Conservation (phyloP, 176 grass and related monocot genomes). For the Raddia distichophylla region DNA sequence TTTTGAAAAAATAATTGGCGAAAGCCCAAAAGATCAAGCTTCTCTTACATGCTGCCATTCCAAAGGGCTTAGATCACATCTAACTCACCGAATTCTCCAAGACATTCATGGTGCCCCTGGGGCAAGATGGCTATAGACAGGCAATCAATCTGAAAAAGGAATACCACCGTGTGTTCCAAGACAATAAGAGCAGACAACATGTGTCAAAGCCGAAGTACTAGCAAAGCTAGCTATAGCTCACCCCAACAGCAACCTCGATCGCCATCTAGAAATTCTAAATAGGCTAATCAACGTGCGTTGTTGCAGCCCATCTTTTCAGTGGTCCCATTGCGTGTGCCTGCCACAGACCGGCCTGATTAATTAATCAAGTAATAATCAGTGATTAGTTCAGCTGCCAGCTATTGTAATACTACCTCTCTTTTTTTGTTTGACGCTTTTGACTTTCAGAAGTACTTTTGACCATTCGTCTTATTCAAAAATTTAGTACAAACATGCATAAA, state of each 20-base stretch:
- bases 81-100: constrained; percentile 9
- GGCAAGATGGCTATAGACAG: constrained; percentile 16
- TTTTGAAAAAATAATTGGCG: not conserved
- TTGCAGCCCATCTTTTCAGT: constrained; percentile 28
- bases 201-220: not conserved
- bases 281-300: not conserved
- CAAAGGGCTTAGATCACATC: not conserved
- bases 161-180: not conserved
- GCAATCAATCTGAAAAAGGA: constrained; percentile 29
- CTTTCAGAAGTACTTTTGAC: no score
- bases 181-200: constrained; percentile 42
- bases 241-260: not conserved
- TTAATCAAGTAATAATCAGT: no score
- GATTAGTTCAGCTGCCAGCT: not conserved
- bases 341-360: constrained; percentile 22
- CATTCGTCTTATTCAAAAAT: no score
- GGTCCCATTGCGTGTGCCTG: constrained; percentile 37
- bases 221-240: not conserved
- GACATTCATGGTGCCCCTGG: not conserved
- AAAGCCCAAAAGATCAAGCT: not conserved
- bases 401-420: not conserved
- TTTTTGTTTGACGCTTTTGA: no score
- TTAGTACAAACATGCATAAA: no score
- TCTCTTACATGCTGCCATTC: not conserved
- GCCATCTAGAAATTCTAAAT: not conserved